Percentiles rank a stretch among this genome's conserved stretches.
phyloP scores from a whole-genome alignment of 1,284 basidiomycete species.

The Irpex sp. region DNA sequence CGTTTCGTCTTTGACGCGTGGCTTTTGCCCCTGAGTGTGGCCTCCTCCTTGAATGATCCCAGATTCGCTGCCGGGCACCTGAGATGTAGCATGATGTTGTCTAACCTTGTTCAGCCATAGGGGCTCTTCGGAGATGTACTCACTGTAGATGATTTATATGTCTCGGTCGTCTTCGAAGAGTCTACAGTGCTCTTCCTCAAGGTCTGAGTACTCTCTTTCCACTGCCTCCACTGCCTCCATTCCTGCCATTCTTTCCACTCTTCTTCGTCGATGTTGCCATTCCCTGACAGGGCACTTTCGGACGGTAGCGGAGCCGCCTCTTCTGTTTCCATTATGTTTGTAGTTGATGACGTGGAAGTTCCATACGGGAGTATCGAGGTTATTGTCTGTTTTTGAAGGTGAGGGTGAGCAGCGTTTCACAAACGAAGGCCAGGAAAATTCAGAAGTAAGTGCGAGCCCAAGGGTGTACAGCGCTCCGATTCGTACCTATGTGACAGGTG shows the following conservation, averaged over 20 bases:
- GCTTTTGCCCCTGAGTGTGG: not conserved
- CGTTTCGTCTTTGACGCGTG: not conserved
- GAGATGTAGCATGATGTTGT: not conserved
- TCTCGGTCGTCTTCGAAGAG: not conserved
- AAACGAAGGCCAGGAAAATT: no score
- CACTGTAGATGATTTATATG: not conserved
- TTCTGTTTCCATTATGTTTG: no score
- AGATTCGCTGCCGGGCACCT: not conserved
- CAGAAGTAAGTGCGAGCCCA: no score
- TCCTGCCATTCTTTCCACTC: not conserved
- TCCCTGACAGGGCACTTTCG: not conserved
- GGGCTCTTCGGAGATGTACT: no score
- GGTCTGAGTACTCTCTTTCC: not conserved
- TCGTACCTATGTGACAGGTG: no score
- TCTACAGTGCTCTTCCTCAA: not conserved
- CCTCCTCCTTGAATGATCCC: not conserved
- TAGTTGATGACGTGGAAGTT: no score
- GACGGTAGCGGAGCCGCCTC: no score
- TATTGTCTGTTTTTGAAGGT: no score
- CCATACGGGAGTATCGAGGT: no score
- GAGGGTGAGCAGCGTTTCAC: no score
- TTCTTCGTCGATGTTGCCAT: not conserved
- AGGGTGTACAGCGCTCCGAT: no score
- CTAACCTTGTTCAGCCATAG: no score
- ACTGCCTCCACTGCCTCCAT: not conserved